Evolutionary conservation across 495 filamentous ascomycete genomes (phyloP).

Genomic region (Xylaria flabelliformis): DNA sequence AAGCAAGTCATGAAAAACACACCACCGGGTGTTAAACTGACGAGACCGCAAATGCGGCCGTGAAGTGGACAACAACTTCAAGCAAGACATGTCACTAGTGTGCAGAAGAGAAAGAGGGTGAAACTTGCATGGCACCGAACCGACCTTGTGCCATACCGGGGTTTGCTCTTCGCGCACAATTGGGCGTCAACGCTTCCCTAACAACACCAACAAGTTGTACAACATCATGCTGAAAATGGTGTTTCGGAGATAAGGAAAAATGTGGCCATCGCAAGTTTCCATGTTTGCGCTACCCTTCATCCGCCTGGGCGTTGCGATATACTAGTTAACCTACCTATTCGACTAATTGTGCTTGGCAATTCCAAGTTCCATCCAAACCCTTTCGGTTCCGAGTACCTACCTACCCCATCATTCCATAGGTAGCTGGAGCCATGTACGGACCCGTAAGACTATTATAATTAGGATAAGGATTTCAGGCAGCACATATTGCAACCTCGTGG

Average conservation of each 20-base stretch:
- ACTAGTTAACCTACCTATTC: neutral
- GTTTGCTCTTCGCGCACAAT: conserved; percentile 1
- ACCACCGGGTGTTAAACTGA: conserved; percentile 15
- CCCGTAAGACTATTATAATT: neutral
- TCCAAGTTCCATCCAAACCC: neutral
- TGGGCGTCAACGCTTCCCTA: conserved; percentile 19
- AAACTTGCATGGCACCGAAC: neutral
- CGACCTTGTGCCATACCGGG: conserved; percentile 1
- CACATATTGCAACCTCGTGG: conserved; percentile 14
- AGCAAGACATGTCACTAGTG: conserved; percentile 18
- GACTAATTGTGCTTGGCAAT: neutral
- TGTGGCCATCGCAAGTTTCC: neutral
- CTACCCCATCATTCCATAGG: neutral
- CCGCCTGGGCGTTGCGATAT: conserved; percentile 21
- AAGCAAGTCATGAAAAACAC: conserved; percentile 22
- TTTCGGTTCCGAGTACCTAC: neutral
- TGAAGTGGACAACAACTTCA: conserved; percentile 11
- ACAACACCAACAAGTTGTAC: neutral
- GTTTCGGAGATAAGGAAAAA: conserved; percentile 5
- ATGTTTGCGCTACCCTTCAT: conserved; percentile 10
- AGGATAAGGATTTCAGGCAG: neutral
- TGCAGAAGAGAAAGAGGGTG: neutral
- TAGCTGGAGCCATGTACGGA: conserved; percentile 6
- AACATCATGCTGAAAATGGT: neutral
- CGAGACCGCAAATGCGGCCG: conserved; percentile 21